These are phyloP conservation scores for Solanum bulbocastanum DNA, from an alignment of 257 asterid species.

Conservation along the genomic window DNA sequence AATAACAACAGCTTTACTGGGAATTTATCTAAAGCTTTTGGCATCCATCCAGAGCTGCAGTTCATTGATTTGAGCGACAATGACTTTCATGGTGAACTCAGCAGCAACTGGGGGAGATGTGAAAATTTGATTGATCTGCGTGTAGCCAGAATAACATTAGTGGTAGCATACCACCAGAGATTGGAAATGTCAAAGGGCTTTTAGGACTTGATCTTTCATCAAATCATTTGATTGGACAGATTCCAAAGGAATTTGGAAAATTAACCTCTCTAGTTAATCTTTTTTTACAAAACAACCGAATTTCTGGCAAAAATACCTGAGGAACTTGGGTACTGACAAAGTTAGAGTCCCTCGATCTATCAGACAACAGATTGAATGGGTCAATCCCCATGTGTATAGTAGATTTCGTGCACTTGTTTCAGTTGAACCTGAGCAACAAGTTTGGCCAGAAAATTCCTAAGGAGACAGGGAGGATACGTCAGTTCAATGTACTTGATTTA, in stretches of 20 bases:
- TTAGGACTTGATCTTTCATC: background rate
- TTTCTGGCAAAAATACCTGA: background rate
- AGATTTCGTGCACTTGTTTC: background rate
- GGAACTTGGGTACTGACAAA: background rate
- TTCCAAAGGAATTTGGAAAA: background rate
- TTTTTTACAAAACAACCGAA: accelerated
- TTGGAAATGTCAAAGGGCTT: background rate
- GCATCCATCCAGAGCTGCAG: accelerated
- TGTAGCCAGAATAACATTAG: background rate
- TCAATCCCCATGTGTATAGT: background rate
- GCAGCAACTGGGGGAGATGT: background rate
- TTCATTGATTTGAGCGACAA: background rate
- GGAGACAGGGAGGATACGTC: background rate
- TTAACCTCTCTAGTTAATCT: background rate
- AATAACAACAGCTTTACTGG: background rate
- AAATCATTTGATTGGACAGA: background rate
- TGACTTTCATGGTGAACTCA: background rate
- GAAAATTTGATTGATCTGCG: background rate
- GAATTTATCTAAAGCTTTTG: background rate
- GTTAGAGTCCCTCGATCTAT: background rate
- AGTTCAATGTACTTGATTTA: background rate
- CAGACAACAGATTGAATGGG: background rate
- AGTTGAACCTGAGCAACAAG: background rate
- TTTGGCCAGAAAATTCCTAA: background rate
- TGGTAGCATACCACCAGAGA: background rate